Base-by-base conservation (phyloP, 371 early-diverging fungal genomes). In the Mucor irregularis region DNA sequence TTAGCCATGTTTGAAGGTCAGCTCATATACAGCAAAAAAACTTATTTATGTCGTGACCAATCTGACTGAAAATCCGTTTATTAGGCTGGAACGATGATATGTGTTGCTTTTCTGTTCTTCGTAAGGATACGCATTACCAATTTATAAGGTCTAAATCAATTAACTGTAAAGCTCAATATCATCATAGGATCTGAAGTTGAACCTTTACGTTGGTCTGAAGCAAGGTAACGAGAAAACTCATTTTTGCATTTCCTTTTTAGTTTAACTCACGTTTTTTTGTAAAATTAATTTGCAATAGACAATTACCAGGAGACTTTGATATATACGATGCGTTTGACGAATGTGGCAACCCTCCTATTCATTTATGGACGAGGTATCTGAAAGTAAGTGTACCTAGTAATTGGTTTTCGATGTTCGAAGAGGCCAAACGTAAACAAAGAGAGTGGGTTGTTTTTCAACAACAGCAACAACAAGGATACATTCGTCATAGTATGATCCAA, bases 31-130 rank as follows among this genome's bases (percentile, higher is more conserved):
- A 26, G 13, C 10, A 47, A 47, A 16, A 14, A 35, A 38, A 38
- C 13, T 11, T 19, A n/a, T n/a, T n/a, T n/a, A n/a, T n/a, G n/a
- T n/a, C n/a, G n/a, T n/a, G n/a, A n/a, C n/a, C n/a, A n/a, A n/a
- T n/a, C n/a, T n/a, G n/a, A n/a, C n/a, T n/a, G 6, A 28, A 44
- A 35, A 13, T 16, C 26, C 19, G 43, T 22, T 34, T 17, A 31
- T 21, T 58, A 71, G 75, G 75, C 4, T 76, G 76, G 76, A 64
- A 76, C 31, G 76, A 76, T 42, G 73, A 76, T 62, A 73, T 76
- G 71, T 76, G 76, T 47, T 76, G 76, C 31, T 76, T 73, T 48
- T 66, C 71, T 35, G 61, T 76, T 34, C 61, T 76, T 33, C 65
- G 76, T 71, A 70, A 65, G 63, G 56, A 8, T 28, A 2, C 14